phyloP scores from a whole-genome alignment of 2,329 filamentous ascomycete genomes.

The Cladosporium sp. region DNA sequence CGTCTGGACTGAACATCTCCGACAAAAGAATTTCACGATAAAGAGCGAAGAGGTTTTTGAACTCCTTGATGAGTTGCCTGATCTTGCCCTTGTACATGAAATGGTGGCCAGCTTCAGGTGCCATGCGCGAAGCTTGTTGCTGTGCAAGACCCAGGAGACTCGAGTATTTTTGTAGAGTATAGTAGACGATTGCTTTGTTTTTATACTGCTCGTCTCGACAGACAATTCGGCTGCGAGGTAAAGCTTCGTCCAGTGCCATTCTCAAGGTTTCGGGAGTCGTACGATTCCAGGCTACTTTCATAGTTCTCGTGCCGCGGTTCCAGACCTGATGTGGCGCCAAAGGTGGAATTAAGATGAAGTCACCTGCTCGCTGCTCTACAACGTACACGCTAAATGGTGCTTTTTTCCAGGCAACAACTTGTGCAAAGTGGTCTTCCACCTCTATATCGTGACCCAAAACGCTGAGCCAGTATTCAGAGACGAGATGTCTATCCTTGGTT shows the following conservation, averaged over 20 bases:
- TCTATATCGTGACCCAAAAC: constrained; percentile 94
- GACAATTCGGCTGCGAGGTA: constrained; percentile 83
- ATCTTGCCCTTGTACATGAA: constrained; percentile 47
- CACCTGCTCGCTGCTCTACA: constrained; percentile 83
- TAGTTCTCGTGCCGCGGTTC: constrained; percentile 92
- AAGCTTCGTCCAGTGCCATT: constrained; percentile 77
- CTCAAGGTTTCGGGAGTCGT: constrained; percentile 89
- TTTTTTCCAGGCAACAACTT: constrained; percentile 91
- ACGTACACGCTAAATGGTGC: constrained; percentile 91
- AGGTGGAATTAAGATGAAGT: constrained; percentile 90
- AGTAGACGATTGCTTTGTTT: constrained; percentile 93
- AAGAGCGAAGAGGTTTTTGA: constrained; percentile 71
- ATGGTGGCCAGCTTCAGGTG: constrained; percentile 24
- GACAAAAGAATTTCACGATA: constrained; percentile 77
- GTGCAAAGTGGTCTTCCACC: constrained; percentile 93
- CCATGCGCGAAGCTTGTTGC: constrained; percentile 41
- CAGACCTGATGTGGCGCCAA: constrained; percentile 95
- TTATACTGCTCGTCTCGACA: constrained; percentile 99
- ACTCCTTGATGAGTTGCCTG: constrained; percentile 74
- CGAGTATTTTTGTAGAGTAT: constrained; percentile 75
- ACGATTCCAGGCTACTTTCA: constrained; percentile 98
- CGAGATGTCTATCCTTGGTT: constrained; percentile 81
- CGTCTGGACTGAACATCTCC: constrained; percentile 69
- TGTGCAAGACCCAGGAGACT: constrained; percentile 55
- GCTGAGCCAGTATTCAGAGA: constrained; percentile 90